A percentile compares a stretch with the other conserved stretches of the same genome.
These are phyloP conservation scores for Leucogyrophana mollusca DNA, from an alignment of 768 basidiomycete genomes.

Conservation along the genomic window DNA sequence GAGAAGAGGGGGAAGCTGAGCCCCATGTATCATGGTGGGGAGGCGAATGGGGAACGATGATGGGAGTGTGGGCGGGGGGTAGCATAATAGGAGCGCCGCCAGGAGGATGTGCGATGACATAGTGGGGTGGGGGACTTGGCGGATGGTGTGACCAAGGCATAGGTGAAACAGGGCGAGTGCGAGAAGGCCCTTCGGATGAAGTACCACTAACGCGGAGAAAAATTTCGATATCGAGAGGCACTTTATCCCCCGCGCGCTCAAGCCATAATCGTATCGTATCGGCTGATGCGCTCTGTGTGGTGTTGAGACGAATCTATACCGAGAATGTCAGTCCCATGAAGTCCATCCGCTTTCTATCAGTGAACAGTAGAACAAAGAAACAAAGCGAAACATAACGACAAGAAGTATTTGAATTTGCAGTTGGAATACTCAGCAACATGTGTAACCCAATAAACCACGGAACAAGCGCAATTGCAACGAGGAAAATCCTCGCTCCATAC, in stretches of 20 bases:
- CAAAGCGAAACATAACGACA: too few species aligned
- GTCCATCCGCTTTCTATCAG: too few species aligned
- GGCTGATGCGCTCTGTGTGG: conserved; percentile 66
- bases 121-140: conserved; percentile 34
- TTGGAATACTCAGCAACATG: too few species aligned
- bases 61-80: conserved; percentile 39
- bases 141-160: conserved; percentile 30
- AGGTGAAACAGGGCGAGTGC: conserved; percentile 27
- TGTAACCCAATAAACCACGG: not conserved
- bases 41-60: conserved; percentile 47
- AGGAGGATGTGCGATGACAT: conserved; percentile 33
- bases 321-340: conserved; percentile 6
- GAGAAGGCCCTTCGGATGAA: conserved; percentile 19
- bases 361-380: conserved; percentile 10
- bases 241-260: conserved; percentile 68
- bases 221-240: conserved; percentile 80
- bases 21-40: conserved; percentile 40
- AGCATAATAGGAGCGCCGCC: conserved; percentile 26
- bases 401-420: too few species aligned
- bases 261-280: conserved; percentile 84
- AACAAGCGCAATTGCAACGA: too few species aligned
- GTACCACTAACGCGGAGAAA: conserved; percentile 54
- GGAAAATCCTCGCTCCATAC: too few species aligned
- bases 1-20: conserved; percentile 24
- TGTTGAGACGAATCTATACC: conserved; percentile 68